Evolutionary conservation across 2,329 filamentous ascomycete genomes (phyloP), one percentile per base, ranked within the genome.

Genomic region (Calonectria honghensis): DNA sequence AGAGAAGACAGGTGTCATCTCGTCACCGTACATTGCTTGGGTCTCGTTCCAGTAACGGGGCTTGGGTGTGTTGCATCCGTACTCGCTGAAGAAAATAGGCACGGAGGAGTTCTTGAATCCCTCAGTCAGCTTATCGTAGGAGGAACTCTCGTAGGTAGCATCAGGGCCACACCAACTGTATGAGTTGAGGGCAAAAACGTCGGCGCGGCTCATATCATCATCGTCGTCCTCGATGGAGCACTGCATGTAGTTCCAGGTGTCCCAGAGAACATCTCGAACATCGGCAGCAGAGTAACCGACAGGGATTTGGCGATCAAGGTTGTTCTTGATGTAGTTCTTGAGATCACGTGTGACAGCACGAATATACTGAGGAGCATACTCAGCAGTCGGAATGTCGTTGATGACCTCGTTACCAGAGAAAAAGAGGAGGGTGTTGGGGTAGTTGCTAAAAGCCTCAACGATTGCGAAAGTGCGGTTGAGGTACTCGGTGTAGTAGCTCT

Each of bases 281-380:
- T 96, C 94, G 64, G 94, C 94, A 74, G 94, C 94, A 9, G 94
- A 95, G 89, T 96, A 96, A 57, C 94, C 94, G 73, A 96, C 93
- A 29, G 94, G 94, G 78, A 96, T 94, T 74, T 86, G 79, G 79
- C 94, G 93, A 82, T 91, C 89, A 74, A 90, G 87, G 82, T 94
- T 91, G 82, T 92, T 93, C 85, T 92, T 91, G 86, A 96, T 93
- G 88, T 96, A 96, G 83, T 93, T 93, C 89, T 95, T 95, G 84
- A 96, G 89, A 85, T 96, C 94, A 81, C 94, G 93, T 61, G 93
- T 95, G 76, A 95, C 91, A 76, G 94, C 94, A 85, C 92, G 90
- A 78, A 93, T 88, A 84, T 95, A 96, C n/a, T 92, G 93, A 52
- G 94, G 93, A 41, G 91, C 92, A 68, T 84, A 85, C 68, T 88